phyloP scores from a whole-genome alignment of 306 rosid species.

The Trifolium subterraneum region DNA sequence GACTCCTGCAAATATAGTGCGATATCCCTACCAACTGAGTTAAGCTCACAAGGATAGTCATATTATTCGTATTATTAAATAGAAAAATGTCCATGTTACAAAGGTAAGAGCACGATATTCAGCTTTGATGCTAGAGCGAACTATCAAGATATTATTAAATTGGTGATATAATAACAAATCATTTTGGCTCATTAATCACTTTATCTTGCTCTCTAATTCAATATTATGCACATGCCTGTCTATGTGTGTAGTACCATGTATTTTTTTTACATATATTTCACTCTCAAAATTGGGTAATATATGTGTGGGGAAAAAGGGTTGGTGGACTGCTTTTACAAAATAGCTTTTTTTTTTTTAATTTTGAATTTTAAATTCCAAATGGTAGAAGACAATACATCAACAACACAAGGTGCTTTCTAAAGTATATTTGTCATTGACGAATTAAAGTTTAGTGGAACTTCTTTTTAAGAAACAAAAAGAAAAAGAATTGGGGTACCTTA shows the following conservation, averaged over 20 bases:
- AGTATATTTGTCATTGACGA: slow-evolving; percentile 37
- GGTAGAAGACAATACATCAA: slow-evolving; percentile 32
- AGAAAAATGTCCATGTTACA: too few relatives aligned
- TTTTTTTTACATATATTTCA: neutral
- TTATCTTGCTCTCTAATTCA: neutral
- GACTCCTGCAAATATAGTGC: too few relatives aligned
- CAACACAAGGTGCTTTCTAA: slow-evolving; percentile 43
- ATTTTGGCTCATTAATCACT: neutral
- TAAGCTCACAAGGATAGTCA: too few relatives aligned
- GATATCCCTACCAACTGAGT: too few relatives aligned
- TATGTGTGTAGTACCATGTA: neutral
- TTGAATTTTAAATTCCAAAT: slow-evolving; percentile 21
- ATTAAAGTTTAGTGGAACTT: slow-evolving; percentile 46
- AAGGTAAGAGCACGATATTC: too few relatives aligned
- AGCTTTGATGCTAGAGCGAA: too few relatives aligned
- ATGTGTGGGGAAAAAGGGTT: neutral
- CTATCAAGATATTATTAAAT: too few relatives aligned
- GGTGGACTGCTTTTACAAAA: neutral
- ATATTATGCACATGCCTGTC: neutral
- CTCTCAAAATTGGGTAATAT: neutral
- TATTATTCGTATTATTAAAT: too few relatives aligned
- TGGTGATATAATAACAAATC: neutral
- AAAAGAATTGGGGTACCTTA: slow-evolving; percentile 42
- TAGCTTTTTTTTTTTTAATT: neutral
- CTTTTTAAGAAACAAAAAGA: slow-evolving; percentile 35